Conservation (phyloP, 805 yeast genomes). For the Nakazawaea wyomingensis region DNA sequence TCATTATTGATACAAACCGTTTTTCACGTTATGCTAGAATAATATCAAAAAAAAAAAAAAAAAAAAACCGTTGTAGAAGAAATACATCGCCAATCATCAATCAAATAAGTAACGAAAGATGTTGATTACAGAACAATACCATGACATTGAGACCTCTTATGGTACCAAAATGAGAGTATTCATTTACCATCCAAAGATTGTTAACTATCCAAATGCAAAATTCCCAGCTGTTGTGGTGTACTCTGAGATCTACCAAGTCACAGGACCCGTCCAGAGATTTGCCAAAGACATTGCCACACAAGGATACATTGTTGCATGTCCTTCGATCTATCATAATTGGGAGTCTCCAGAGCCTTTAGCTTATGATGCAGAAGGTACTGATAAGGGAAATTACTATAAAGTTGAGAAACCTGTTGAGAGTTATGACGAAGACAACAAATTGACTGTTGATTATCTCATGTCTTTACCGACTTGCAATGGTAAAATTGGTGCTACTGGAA, state of each 20-base stretch:
- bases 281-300: slow-evolving; percentile 76
- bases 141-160: slow-evolving; percentile 60
- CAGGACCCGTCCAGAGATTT: slow-evolving; percentile 77
- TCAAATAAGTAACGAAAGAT: slow-evolving; percentile 27
- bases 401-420: slow-evolving; percentile 60
- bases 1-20: too few species aligned
- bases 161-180: slow-evolving; percentile 65
- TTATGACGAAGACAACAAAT: slow-evolving; percentile 68
- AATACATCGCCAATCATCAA: too few species aligned
- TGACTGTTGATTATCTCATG: slow-evolving; percentile 58
- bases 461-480: slow-evolving; percentile 63
- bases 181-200: slow-evolving; percentile 61
- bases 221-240: slow-evolving; percentile 79
- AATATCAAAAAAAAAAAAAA: neutral
- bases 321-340: slow-evolving; percentile 75
- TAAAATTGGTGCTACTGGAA: slow-evolving; percentile 75
- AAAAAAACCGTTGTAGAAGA: neutral
- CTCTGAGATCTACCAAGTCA: slow-evolving; percentile 77
- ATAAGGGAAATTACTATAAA: slow-evolving; percentile 65
- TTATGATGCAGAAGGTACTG: slow-evolving; percentile 72
- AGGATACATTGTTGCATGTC: slow-evolving; percentile 76
- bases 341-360: slow-evolving; percentile 56
- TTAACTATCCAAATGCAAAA: slow-evolving; percentile 70
- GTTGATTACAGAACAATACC: slow-evolving; percentile 63
- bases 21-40: too few species aligned